These are phyloP conservation scores for Saccharomycopsis sp. DNA, from an alignment of 805 yeast species.

Conservation along the genomic window DNA sequence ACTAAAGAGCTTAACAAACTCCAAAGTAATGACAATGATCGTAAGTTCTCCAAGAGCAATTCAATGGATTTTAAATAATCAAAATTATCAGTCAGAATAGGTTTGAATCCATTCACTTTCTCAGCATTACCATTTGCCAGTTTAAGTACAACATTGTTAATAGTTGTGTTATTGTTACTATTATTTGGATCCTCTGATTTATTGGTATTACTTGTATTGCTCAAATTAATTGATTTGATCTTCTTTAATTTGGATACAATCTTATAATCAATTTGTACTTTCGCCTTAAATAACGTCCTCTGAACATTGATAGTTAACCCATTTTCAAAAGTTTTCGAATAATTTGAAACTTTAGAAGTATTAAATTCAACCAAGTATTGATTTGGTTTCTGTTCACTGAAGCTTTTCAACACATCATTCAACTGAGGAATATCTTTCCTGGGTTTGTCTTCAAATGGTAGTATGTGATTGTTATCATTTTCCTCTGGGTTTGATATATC, in stretches of 20 bases:
- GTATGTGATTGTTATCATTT: not conserved
- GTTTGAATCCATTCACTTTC: too few species aligned
- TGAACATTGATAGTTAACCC: too few species aligned
- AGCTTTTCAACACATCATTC: slow-evolving; percentile 3
- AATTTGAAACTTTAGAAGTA: too few species aligned
- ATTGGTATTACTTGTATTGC: slow-evolving; percentile 2
- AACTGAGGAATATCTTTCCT: not conserved
- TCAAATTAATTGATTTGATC: slow-evolving; percentile 7
- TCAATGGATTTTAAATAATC: slow-evolving; percentile 3
- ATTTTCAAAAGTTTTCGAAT: too few species aligned
- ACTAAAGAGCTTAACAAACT: slow-evolving; percentile 11
- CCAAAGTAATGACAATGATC: slow-evolving; percentile 18
- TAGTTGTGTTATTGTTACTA: not conserved
- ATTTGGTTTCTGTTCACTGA: not conserved
- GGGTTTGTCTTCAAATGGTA: too few species aligned
- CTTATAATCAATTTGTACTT: slow-evolving; percentile 7
- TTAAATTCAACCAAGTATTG: slow-evolving; percentile 6
- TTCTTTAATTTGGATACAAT: slow-evolving; percentile 8
- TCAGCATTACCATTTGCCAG: not conserved
- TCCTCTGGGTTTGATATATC: not conserved
- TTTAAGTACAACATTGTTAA: slow-evolving; percentile 1
- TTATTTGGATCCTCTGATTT: not conserved
- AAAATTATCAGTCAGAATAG: not conserved
- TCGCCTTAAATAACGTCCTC: slow-evolving; percentile 5
- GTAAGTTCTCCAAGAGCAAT: slow-evolving; percentile 4